Evolutionary conservation across 2,329 filamentous ascomycete species (phyloP).

Genomic region (Monosporascus ibericus): DNA sequence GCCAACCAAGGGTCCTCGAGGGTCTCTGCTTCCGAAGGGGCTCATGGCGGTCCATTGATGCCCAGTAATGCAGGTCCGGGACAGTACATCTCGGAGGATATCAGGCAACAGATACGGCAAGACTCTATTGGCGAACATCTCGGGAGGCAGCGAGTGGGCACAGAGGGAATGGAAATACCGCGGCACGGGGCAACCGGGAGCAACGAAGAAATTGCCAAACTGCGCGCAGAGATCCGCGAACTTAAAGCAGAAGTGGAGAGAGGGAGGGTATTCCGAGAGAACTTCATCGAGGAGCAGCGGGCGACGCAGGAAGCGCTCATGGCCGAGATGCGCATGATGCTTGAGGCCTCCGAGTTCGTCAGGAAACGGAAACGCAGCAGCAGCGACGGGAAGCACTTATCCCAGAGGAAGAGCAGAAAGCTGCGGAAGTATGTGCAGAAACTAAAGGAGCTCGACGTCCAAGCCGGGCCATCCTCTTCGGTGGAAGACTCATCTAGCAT

Average conservation of each 20-base stretch:
- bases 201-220: not conserved
- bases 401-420: not conserved
- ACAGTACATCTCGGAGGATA: not conserved
- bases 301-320: not conserved
- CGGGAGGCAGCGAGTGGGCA: no score
- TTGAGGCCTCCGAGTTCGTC: not conserved
- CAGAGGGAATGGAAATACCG: no score
- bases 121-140: not conserved
- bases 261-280: not conserved
- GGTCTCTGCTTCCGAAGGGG: not conserved
- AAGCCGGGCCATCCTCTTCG: not conserved
- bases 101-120: not conserved
- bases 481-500: not conserved
- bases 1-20: not conserved
- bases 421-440: not conserved
- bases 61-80: not conserved
- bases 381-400: not conserved
- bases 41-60: not conserved
- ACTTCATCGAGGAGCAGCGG: not conserved
- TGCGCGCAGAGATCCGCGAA: not conserved
- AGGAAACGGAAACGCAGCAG: not conserved
- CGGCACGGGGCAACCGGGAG: not conserved
- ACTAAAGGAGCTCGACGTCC: not conserved
- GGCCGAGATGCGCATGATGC: not conserved
- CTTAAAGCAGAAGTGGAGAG: not conserved